Conservation (phyloP, 1,139 yeast genomes). For the Blastobotrys proliferans region DNA sequence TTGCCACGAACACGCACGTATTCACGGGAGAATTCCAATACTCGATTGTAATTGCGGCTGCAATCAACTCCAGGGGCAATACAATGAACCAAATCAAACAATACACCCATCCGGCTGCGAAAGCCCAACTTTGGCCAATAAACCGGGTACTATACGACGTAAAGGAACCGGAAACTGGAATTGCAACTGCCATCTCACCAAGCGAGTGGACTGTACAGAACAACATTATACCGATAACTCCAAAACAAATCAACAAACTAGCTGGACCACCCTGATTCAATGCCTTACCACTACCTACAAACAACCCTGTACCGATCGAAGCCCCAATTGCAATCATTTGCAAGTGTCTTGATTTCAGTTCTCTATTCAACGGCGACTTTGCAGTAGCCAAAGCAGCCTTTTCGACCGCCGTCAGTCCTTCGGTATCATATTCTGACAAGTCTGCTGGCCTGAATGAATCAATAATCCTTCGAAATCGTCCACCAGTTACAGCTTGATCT, state of each 20-base stretch:
- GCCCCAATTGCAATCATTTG: conserved; percentile 81
- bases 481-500: too few relatives aligned
- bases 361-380: conserved; percentile 40
- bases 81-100: conserved; percentile 54
- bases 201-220: conserved; percentile 77
- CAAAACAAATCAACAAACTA: conserved; percentile 66
- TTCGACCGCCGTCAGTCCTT: conserved; percentile 26
- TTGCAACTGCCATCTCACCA: conserved; percentile 77
- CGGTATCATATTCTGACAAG: conserved; percentile 20
- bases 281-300: conserved; percentile 72
- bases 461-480: conserved; percentile 24
- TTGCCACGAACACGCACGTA: conserved; percentile 62
- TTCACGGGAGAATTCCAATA: conserved; percentile 57
- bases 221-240: conserved; percentile 65
- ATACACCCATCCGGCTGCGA: conserved; percentile 65
- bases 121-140: conserved; percentile 74
- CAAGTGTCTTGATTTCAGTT: conserved; percentile 47
- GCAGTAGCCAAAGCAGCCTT: conserved; percentile 31
- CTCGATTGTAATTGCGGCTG: conserved; percentile 66
- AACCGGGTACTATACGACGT: conserved; percentile 65
- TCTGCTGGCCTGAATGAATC: conserved; percentile 31
- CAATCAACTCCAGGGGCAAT: conserved; percentile 70
- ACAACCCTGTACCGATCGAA: conserved; percentile 75
- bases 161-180: conserved; percentile 78
- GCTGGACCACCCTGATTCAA: conserved; percentile 77